Evolutionary conservation across 179 eudicot species (phyloP).

Genomic region (Drosera spatulata): DNA sequence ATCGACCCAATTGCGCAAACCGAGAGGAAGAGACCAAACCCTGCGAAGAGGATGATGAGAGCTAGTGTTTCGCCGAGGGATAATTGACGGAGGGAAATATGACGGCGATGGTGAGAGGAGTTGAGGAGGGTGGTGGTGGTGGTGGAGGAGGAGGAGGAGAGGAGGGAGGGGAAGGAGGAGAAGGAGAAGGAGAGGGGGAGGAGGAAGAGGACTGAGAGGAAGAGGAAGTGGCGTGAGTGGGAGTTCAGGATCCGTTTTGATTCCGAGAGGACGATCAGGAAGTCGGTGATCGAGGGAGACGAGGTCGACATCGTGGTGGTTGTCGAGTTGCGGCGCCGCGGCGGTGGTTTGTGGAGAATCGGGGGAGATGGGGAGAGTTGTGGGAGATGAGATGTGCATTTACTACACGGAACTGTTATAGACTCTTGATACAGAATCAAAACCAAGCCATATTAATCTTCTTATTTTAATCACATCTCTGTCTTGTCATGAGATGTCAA

Average conservation of each 20-base stretch:
- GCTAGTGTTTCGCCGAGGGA: constrained; percentile 10
- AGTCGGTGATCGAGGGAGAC: constrained; percentile 13
- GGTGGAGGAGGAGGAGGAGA: constrained; percentile 15
- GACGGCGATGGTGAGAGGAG: neutral
- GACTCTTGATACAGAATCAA: no score
- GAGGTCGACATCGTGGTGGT: no score
- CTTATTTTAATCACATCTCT: no score
- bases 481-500: no score
- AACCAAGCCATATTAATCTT: no score
- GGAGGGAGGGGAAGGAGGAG: constrained; percentile 33
- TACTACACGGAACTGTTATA: no score
- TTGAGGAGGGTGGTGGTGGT: constrained; percentile 1
- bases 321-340: no score
- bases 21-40: constrained; percentile 17
- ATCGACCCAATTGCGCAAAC: constrained; percentile 42
- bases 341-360: no score
- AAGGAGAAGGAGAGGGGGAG: constrained; percentile 48
- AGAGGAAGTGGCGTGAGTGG: constrained; percentile 58
- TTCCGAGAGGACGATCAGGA: constrained; percentile 30
- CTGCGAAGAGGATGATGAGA: constrained; percentile 19
- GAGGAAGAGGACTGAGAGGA: constrained; percentile 49
- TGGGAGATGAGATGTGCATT: no score
- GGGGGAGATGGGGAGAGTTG: no score
- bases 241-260: constrained; percentile 42
- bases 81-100: constrained; percentile 1